phyloP scores from a whole-genome alignment of 208 protist species.

The Trypanosoma platydactyli region DNA sequence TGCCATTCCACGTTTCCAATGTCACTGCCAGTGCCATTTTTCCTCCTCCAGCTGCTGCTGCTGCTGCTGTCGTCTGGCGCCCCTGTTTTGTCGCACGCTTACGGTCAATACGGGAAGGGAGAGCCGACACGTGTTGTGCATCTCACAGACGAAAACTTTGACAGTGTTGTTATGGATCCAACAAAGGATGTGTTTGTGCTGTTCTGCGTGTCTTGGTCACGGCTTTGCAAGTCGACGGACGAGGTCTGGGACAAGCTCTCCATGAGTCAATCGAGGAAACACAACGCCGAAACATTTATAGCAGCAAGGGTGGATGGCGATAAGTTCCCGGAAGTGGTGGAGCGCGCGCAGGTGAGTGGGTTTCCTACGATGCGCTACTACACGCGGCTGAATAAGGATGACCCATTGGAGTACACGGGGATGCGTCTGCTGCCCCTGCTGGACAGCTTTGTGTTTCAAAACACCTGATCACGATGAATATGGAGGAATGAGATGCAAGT shows the following conservation, averaged over 20 bases:
- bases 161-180: constrained; percentile 50
- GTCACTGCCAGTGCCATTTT: no score
- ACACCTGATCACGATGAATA: constrained; percentile 35
- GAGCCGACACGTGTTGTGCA: constrained; percentile 48
- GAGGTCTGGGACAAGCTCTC: constrained; percentile 68
- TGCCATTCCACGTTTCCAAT: no score
- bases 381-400: constrained; percentile 62
- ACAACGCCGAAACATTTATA: constrained; percentile 55
- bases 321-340: constrained; percentile 45
- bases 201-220: constrained; percentile 70
- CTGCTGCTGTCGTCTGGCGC: background rate
- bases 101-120: background rate
- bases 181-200: constrained; percentile 70
- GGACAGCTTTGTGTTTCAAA: constrained; percentile 85
- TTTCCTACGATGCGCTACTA: constrained; percentile 71
- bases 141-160: constrained; percentile 62
- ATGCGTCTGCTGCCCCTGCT: constrained; percentile 42
- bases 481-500: background rate
- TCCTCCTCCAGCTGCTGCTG: constrained; percentile 6
- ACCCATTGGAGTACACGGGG: constrained; percentile 53
- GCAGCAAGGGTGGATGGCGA: constrained; percentile 67
- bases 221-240: constrained; percentile 34
- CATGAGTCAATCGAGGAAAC: constrained; percentile 59
- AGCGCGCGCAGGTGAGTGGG: constrained; percentile 43
- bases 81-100: background rate